Evolutionary conservation across 352 stramenopile genomes (phyloP), one percentile per base, ranked within the genome.

Genomic region (Phytophthora multivora): DNA sequence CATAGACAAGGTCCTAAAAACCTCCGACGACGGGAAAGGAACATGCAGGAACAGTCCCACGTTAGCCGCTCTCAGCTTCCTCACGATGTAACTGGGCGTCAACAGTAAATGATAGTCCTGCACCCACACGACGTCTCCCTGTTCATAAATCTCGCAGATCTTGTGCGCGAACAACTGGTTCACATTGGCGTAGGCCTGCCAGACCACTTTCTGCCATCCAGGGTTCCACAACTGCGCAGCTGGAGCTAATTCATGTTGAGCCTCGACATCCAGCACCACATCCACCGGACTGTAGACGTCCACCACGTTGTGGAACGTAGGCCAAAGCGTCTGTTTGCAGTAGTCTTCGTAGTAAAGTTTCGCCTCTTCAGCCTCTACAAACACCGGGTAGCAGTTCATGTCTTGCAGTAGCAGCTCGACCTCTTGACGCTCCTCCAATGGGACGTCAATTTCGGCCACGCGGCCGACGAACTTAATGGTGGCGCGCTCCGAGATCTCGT

Each of bases 91-190:
- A 15, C 87, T 97, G 5, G 98, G 98, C 25, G 98, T 88, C 8
- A 99, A 87, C 46, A 99, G 77, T 18, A 99, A 73, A 71, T 99
- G 97, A 68, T 99, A 99, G 57, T 98, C 98, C 62, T 99, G 97
- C 30, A 99, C 89, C 98, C 98, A 99, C 16, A 99, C 80, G 31
- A 97, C 75, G 47, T 97, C 86, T 11, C 89, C 87, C 15, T 67
- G 75, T 26, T 91, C 83, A 45, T 94, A 93, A 8, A 94, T 26
- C 26, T 93, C 80, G 36, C 80, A 89, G 16, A 90, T 87, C 61
- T 79, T 83, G 71, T 88, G 60, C 1, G 85, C 83, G 62, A 99
- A 98, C 38, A 95, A 72, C 54, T 98, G 90, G 80, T 99, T 98
- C 19, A 99, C 93, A 61, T 94, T 95, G 23, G 89, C 95, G 75